Conservation (phyloP, 148 eudicot genomes). For the Cornus controversa region DNA sequence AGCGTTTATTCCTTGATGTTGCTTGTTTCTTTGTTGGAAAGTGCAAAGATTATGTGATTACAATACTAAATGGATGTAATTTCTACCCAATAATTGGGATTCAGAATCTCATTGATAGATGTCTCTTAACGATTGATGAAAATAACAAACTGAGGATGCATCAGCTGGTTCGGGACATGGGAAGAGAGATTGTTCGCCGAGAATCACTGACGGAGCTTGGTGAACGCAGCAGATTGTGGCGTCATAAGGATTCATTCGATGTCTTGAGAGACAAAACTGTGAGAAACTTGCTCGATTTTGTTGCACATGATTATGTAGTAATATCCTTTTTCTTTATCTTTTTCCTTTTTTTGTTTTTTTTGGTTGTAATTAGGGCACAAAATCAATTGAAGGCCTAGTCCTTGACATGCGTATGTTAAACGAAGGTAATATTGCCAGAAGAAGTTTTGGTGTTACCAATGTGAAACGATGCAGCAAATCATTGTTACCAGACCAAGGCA, state of each 20-base stretch:
- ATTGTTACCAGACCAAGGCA: neutral
- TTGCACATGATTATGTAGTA: neutral
- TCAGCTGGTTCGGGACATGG: constrained; percentile 1
- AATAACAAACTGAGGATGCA: constrained; percentile 1
- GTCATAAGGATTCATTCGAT: neutral
- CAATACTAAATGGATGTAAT: constrained; percentile 9
- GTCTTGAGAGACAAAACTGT: neutral
- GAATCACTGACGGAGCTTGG: neutral
- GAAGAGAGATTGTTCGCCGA: constrained; percentile 9
- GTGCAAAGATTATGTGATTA: neutral
- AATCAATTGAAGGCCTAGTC: neutral
- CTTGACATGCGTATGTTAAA: neutral
- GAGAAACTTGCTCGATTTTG: neutral
- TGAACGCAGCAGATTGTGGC: constrained; percentile 7
- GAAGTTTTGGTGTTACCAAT: neutral
- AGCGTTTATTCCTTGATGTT: constrained; percentile 20
- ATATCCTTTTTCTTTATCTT: neutral
- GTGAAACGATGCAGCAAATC: neutral
- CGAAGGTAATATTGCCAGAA: neutral
- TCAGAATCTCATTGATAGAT: constrained; percentile 9
- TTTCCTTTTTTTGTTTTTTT: no score
- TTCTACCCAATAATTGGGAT: constrained; percentile 9
- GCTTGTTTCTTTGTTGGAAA: constrained; percentile 24
- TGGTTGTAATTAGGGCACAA: neutral
- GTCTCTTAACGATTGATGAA: neutral